Evolutionary conservation across 345 rosid genomes (phyloP).

Genomic region (Eucalyptus paniculata): DNA sequence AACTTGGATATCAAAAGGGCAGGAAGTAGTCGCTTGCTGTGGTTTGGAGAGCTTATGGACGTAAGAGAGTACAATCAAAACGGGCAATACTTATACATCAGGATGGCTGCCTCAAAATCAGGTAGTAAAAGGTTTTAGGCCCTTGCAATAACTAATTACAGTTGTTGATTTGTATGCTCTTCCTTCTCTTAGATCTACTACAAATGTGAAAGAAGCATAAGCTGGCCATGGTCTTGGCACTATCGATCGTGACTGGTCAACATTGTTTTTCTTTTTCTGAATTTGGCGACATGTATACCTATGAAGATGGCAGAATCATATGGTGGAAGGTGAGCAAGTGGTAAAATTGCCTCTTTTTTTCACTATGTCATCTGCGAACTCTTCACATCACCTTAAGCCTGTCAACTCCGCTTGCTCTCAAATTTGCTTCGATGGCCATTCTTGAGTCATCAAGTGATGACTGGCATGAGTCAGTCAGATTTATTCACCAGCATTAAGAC

Average conservation of each 20-base stretch:
- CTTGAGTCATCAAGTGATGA: neutral
- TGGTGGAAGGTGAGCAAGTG: neutral
- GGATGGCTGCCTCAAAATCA: neutral
- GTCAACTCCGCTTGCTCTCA: neutral
- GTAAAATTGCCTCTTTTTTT: neutral
- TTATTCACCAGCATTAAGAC: neutral
- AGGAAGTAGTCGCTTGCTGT: neutral
- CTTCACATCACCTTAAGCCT: neutral
- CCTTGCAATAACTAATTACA: neutral
- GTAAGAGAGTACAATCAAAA: neutral
- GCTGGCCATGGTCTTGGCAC: neutral
- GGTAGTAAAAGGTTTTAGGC: neutral
- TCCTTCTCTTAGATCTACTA: neutral
- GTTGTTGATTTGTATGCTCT: neutral
- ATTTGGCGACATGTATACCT: neutral
- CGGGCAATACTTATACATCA: neutral
- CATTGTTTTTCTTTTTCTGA: neutral
- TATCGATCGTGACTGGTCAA: neutral
- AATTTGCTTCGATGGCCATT: neutral
- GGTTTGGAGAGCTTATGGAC: neutral
- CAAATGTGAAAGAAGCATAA: neutral
- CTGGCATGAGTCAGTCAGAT: neutral
- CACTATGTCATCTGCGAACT: too few relatives aligned
- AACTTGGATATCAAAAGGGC: slow-evolving; percentile 19
- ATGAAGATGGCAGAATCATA: neutral